Evolutionary conservation across 2,329 filamentous ascomycete genomes (phyloP).

Genomic region (Venturiaceae sp.): DNA sequence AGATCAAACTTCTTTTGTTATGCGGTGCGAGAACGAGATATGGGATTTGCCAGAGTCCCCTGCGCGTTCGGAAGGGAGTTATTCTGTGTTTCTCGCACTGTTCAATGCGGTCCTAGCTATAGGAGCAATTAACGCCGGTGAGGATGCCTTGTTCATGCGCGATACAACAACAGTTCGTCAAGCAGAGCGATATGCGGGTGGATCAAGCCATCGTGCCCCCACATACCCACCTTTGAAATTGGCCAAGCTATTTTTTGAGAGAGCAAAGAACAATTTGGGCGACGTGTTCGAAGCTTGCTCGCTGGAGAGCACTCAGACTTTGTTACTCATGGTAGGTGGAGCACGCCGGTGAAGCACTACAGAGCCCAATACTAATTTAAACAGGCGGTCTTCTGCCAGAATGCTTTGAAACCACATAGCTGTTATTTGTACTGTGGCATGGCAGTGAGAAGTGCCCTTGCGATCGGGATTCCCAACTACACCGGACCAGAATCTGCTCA

Average conservation of each 20-base stretch:
- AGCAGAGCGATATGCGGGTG: slow-evolving; percentile 4
- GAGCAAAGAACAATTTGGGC: slow-evolving; percentile 16
- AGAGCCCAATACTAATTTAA: background rate
- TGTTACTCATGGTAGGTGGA: slow-evolving; percentile 17
- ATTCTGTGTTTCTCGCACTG: slow-evolving; percentile 14
- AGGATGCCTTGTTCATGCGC: slow-evolving; percentile 7
- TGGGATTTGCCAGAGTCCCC: slow-evolving; percentile 8
- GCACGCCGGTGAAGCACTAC: no score
- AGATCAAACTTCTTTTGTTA: slow-evolving; percentile 34
- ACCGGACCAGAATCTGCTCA: slow-evolving; percentile 1
- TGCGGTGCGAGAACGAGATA: slow-evolving; percentile 27
- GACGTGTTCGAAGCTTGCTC: slow-evolving; percentile 21
- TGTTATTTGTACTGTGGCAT: slow-evolving; percentile 12
- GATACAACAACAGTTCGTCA: slow-evolving; percentile 1
- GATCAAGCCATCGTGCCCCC: background rate
- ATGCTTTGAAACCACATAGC: slow-evolving; percentile 12
- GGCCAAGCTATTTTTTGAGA: slow-evolving; percentile 18
- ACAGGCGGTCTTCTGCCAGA: slow-evolving; percentile 12
- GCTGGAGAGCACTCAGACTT: slow-evolving; percentile 17
- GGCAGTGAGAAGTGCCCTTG: slow-evolving; percentile 11
- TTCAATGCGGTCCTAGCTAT: slow-evolving; percentile 20
- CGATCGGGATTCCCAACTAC: slow-evolving; percentile 10
- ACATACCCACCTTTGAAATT: slow-evolving; percentile 8
- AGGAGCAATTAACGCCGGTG: slow-evolving; percentile 20
- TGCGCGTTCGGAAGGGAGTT: background rate